A percentile compares a stretch with the other conserved stretches of the same genome.
phyloP scores from a whole-genome alignment of 176 grass and related monocot genomes.

The Hsuehochloa calcarea region DNA sequence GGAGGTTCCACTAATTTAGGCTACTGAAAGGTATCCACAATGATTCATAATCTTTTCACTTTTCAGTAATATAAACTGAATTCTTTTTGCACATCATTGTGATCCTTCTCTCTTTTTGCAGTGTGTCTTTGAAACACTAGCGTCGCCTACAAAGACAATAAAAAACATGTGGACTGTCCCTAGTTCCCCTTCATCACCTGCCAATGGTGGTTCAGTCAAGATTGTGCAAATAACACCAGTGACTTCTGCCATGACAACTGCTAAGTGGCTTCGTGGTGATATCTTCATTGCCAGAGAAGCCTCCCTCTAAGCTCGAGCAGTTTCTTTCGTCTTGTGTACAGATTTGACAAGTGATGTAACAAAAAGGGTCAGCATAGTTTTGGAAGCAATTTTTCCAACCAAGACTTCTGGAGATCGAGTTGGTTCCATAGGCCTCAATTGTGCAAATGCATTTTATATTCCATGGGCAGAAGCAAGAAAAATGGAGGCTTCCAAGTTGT shows the following conservation, averaged over 20 bases:
- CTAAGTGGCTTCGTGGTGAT: conserved; percentile 95
- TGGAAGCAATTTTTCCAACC: conserved; percentile 87
- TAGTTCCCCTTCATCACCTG: conserved; percentile 65
- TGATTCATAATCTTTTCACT: conserved; percentile 31
- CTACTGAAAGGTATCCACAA: conserved; percentile 49
- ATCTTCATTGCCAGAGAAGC: conserved; percentile 69
- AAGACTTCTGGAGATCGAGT: conserved; percentile 43
- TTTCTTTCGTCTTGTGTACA: conserved; percentile 67
- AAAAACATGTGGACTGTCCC: conserved; percentile 64
- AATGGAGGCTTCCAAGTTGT: conserved; percentile 87
- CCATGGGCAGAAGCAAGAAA: conserved; percentile 92
- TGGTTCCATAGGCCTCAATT: conserved; percentile 53
- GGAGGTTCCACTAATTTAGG: conserved; percentile 36
- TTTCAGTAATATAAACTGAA: conserved; percentile 11
- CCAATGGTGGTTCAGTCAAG: conserved; percentile 55
- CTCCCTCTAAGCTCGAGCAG: conserved; percentile 63
- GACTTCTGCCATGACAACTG: conserved; percentile 88
- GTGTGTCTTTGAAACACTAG: conserved; percentile 63
- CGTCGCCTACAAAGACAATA: conserved; percentile 77
- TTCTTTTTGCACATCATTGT: conserved; percentile 23
- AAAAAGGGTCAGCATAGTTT: conserved; percentile 64
- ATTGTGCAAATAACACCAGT: conserved; percentile 76
- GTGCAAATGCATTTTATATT: conserved; percentile 64
- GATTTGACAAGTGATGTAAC: conserved; percentile 54
- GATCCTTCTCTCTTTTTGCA: conserved; percentile 50